Evolutionary conservation across 345 rosid species (phyloP).

Genomic region (Eucalyptus rudis): DNA sequence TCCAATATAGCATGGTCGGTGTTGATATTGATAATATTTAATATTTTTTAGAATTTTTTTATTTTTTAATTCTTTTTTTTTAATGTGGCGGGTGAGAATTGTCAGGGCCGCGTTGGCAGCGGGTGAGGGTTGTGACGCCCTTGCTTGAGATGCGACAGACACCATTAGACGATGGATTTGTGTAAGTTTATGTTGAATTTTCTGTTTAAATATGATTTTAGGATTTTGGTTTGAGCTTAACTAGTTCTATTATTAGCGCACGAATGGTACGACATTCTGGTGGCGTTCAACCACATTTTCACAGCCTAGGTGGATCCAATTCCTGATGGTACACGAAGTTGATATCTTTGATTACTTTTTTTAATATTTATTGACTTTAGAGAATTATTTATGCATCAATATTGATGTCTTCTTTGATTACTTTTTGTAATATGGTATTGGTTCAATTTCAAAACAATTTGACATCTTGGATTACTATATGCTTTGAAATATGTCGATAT

Average conservation of each 20-base stretch:
- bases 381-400: neutral
- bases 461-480: too few species aligned
- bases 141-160: fast-evolving
- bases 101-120: fast-evolving
- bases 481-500: too few species aligned
- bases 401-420: neutral
- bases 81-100: too few species aligned
- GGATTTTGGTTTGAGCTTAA: neutral
- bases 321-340: neutral
- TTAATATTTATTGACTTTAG: neutral
- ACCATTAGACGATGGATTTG: neutral
- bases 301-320: neutral
- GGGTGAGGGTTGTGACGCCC: too few species aligned
- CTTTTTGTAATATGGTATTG: neutral
- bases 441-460: neutral
- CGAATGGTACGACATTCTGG: too few species aligned
- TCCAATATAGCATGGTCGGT: fast-evolving
- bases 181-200: neutral
- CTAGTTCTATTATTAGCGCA: too few species aligned
- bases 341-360: neutral
- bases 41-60: too few species aligned
- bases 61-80: fast-evolving
- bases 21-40: fast-evolving
- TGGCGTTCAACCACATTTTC: too few species aligned
- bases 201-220: neutral